These are phyloP conservation scores for Castanopsis chinensis DNA, from an alignment of 306 rosid genomes.

Conservation along the genomic window DNA sequence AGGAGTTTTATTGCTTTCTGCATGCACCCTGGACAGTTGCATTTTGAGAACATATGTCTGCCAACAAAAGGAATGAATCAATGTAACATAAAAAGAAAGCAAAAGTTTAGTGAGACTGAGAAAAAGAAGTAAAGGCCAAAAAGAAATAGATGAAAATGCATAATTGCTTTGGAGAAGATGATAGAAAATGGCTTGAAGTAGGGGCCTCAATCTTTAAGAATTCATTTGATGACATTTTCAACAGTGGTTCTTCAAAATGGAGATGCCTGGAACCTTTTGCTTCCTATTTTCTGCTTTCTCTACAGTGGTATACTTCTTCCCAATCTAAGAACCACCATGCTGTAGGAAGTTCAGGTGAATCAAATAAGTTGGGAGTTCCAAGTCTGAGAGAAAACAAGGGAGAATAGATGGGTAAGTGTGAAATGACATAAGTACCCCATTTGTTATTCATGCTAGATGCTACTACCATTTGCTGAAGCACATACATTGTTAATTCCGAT, in stretches of 20 bases:
- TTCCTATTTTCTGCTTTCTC: background rate
- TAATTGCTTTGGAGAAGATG: background rate
- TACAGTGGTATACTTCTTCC: background rate
- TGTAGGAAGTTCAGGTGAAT: too few species aligned
- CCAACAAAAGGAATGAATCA: background rate
- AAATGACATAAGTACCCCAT: too few species aligned
- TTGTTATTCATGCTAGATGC: too few species aligned
- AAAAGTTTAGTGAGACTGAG: background rate
- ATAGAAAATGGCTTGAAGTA: background rate
- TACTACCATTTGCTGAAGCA: too few species aligned
- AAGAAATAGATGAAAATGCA: background rate
- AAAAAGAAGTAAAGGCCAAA: background rate
- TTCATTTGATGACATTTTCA: constrained; percentile 34
- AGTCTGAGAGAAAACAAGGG: too few species aligned
- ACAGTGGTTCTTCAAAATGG: background rate
- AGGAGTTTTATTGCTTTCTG: constrained; percentile 44
- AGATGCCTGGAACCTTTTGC: background rate
- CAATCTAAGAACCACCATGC: background rate
- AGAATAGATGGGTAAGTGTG: too few species aligned
- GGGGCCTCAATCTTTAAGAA: constrained; percentile 37
- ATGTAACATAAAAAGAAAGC: background rate
- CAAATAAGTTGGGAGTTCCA: too few species aligned
- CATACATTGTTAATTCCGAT: too few species aligned
- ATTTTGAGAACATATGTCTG: constrained; percentile 53
- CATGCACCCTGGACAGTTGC: constrained; percentile 55